Evolutionary conservation across 2,329 filamentous ascomycete genomes (phyloP).

Genomic region (Talaromyces sp.): DNA sequence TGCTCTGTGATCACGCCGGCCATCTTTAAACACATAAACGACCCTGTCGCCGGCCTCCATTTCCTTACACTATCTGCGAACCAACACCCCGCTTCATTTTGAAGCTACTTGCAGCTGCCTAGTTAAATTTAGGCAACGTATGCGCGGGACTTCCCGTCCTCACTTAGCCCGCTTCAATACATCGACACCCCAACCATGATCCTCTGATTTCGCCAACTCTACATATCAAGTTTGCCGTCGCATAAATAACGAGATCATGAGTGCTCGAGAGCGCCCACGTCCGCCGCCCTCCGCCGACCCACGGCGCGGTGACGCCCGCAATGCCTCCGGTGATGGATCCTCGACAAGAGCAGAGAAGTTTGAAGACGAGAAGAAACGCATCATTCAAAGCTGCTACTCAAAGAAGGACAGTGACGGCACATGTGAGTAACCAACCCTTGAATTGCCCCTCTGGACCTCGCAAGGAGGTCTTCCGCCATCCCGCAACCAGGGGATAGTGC

Average conservation of each 20-base stretch:
- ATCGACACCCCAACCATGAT: constrained; percentile 33
- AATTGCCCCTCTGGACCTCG: constrained; percentile 10
- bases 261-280: constrained; percentile 39
- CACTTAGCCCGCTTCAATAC: constrained; percentile 14
- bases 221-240: constrained; percentile 29
- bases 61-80: background rate
- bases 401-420: constrained; percentile 87
- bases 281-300: constrained; percentile 34
- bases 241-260: constrained; percentile 35
- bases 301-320: constrained; percentile 38
- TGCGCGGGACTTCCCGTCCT: constrained; percentile 10
- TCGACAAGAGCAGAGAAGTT: constrained; percentile 74
- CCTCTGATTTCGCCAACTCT: constrained; percentile 30
- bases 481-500: constrained; percentile 10
- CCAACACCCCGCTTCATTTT: background rate
- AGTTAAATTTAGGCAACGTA: constrained; percentile 5
- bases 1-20: constrained; percentile 16
- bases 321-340: constrained; percentile 36
- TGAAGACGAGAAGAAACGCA: constrained; percentile 93
- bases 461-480: constrained; percentile 10
- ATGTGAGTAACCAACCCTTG: constrained; percentile 58
- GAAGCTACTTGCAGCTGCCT: background rate
- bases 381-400: constrained; percentile 90
- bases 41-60: constrained; percentile 2
- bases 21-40: constrained; percentile 14